Base-by-base conservation (phyloP, 345 rosid genomes). In the Raphanus raphanistrum region DNA sequence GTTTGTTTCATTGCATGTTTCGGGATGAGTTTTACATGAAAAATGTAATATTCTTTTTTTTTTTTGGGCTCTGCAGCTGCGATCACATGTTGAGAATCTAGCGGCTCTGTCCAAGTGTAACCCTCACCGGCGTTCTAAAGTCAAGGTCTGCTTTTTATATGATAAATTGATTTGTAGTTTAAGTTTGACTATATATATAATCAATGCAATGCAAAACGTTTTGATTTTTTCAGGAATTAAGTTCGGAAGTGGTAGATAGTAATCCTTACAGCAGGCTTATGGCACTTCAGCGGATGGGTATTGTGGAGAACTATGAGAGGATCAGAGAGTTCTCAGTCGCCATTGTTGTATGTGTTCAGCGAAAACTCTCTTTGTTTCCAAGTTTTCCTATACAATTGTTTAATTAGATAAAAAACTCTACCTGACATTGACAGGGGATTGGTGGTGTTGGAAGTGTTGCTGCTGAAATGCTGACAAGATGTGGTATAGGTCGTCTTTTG, bases 391-490 rank as follows among this genome's bases (percentile, higher is more conserved):
- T 1, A 38, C 6, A 25, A 4, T 3, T 1, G 4, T 21, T 28
- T 2, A 0, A 32, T 4, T 35, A 35, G 68, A 54, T 2, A 15
- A 69, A 55, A 55, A 12, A 17, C 1, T 52, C 12, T 57, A 32
- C 11, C 27, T 77, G 50, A 21, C 82, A 90, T 38, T 79, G 55
- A 27, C 81, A 92, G 99, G 99, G 99, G 28, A 82, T 94, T 79
- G 99, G 99, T 75, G 99, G 99, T 63, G 97, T 92, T 68, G 99
- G 99, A 54, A 90, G 99, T 84, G 99, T 94, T 80, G 98, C 97
- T 2, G 98, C 99, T 81, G 98, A 94, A 84, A 94, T 94, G 99
- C 84, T 94, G 80, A 94, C 97, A 36, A 84, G 98, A 81, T 94
- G 98, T 85, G 99, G 99, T 68, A 88, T 92, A 52, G 99, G 99